A percentile compares a stretch with the other conserved stretches of the same genome.
Evolutionary conservation across 179 eudicot species (phyloP).

Genomic region (Carnegiea gigantea): DNA sequence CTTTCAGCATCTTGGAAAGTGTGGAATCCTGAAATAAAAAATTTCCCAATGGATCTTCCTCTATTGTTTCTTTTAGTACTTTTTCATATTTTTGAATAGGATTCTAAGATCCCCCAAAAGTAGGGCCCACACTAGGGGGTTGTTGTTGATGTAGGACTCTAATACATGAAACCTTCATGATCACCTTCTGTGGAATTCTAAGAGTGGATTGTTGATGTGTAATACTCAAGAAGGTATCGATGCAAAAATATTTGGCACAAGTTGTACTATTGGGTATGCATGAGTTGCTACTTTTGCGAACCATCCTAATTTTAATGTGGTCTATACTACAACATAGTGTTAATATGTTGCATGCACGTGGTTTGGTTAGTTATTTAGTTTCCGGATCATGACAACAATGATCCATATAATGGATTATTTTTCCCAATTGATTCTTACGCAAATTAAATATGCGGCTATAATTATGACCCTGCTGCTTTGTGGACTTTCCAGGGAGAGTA

Average conservation of each 20-base stretch:
- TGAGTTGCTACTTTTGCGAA: neutral
- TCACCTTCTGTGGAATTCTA: neutral
- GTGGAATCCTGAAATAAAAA: neutral
- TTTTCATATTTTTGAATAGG: neutral
- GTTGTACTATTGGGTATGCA: neutral
- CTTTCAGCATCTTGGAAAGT: neutral
- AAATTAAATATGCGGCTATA: neutral
- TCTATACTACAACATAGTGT: neutral
- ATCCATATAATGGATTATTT: neutral
- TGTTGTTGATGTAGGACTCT: neutral
- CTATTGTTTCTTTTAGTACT: neutral
- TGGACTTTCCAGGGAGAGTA: constrained; percentile 70
- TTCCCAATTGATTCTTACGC: neutral
- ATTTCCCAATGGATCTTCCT: neutral
- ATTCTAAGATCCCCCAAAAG: too few relatives aligned
- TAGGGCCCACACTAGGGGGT: neutral
- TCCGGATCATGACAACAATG: neutral
- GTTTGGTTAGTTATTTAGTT: neutral
- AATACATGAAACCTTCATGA: neutral
- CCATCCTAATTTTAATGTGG: too few relatives aligned
- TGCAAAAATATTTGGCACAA: neutral
- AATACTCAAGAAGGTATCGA: neutral
- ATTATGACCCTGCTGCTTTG: constrained; percentile 7
- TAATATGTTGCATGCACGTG: neutral
- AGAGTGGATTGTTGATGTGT: neutral